A percentile compares a stretch with the other conserved stretches of the same genome.
Conservation (phyloP, 108 stramenopile species). For the Pelagomonas calceolata region DNA sequence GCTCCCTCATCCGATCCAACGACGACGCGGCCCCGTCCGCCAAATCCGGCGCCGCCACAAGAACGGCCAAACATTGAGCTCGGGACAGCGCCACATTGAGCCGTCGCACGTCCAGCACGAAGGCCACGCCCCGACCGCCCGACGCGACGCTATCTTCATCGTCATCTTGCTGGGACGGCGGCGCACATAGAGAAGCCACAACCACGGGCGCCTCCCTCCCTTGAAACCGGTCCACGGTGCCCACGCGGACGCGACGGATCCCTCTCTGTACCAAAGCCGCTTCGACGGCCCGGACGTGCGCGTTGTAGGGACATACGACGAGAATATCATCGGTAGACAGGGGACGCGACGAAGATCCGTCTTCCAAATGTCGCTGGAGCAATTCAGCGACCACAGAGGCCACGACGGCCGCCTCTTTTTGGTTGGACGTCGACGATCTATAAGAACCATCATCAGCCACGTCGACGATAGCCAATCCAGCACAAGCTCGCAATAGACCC, state of each 20-base stretch:
- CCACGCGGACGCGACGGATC: slow-evolving; percentile 47
- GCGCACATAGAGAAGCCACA: slow-evolving; percentile 63
- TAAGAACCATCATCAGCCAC: background rate
- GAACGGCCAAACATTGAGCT: background rate
- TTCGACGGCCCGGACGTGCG: background rate
- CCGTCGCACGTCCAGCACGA: background rate
- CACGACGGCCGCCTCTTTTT: background rate
- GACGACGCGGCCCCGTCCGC: background rate
- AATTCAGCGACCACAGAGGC: background rate
- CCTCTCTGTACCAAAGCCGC: background rate
- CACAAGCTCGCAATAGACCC: background rate
- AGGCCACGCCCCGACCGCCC: background rate
- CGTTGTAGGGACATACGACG: background rate
- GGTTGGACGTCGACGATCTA: background rate
- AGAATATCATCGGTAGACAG: background rate
- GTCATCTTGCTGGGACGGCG: background rate
- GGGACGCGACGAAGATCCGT: background rate
- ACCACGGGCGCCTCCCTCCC: slow-evolving; percentile 85
- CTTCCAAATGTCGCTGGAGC: background rate
- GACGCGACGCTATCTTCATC: slow-evolving; percentile 24
- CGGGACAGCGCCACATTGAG: background rate
- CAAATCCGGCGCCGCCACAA: background rate
- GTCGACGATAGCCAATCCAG: background rate
- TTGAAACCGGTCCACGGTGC: slow-evolving; percentile 89
- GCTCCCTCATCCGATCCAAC: background rate